Evolutionary conservation across 495 filamentous ascomycete genomes (phyloP), one percentile per base, ranked within the genome.

Genomic region (Talaromyces nanjingensis): DNA sequence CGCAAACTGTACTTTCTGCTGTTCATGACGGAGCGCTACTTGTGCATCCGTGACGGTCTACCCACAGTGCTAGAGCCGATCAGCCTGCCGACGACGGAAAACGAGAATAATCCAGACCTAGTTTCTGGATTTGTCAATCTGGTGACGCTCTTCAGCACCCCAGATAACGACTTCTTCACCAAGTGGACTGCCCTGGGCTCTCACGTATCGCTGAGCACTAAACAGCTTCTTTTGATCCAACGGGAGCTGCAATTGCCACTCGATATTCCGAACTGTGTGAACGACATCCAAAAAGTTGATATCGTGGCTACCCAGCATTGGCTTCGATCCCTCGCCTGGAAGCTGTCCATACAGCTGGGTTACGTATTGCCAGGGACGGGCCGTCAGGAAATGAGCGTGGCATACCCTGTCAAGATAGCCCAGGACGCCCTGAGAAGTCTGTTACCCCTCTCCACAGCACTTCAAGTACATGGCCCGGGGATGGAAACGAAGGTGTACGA

Each of bases 21-120:
- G 14, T 58, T 58, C 55, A 58, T 58, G 55, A 58, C 55, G 8
- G 55, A 58, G 25, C 20, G 55, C 6, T 58, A 58, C 14, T 25
- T 58, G 14, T 58, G 55, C 55, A 58, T 58, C 8, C 55, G 27
- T 18, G 20, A 58, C 16, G 55, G 55, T n/a, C 55, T 58, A 25
- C 55, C 55, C 8, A 58, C 55, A 6, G 55, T 58, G 8, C 24
- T 58, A n/a, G 55, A 58, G 14, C 55, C 55, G 55, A 58, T 58
- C 29, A 29, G 2, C 2, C 29, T 58, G 27, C 55, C 55, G 14
- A 29, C 55, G 8, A 8, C 29, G 55, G 55, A 58, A 27, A 29
- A 24, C 4, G 55, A 58, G 29, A 25, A 58, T 25, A 14, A n/a
- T 24, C 55, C 20, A n/a, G 22, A 58, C 9, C 55, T 12, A 31